Conservation (phyloP, 495 filamentous ascomycete species). For the Jackrogersella minutella region DNA sequence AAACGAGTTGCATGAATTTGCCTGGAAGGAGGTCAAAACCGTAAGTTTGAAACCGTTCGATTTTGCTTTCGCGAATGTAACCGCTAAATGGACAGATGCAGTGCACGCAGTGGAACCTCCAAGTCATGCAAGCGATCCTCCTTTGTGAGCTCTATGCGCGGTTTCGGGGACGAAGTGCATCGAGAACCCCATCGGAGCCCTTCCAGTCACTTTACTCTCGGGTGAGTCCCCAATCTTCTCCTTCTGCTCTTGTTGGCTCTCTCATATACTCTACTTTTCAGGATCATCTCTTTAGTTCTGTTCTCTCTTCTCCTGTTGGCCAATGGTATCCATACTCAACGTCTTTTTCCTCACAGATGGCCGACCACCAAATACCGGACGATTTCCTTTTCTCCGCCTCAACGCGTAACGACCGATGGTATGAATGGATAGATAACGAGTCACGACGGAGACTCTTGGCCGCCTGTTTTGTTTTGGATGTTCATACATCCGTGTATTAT, state of each 20-base stretch:
- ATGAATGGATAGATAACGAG: conserved; percentile 57
- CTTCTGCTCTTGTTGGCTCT: conserved; percentile 50
- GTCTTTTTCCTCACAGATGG: conserved; percentile 53
- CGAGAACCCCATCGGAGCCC: conserved; percentile 52
- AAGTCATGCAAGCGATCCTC: conserved; percentile 63
- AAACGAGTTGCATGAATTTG: conserved; percentile 55
- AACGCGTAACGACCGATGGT: conserved; percentile 51
- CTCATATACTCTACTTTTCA: conserved; percentile 46
- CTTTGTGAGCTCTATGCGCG: conserved; percentile 63
- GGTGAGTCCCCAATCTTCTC: conserved; percentile 55
- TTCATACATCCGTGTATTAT: conserved; percentile 59
- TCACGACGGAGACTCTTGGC: conserved; percentile 58
- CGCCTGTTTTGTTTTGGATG: conserved; percentile 60
- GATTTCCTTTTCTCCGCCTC: conserved; percentile 35
- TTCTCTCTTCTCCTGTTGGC: conserved; percentile 47
- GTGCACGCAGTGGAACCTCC: conserved; percentile 55
- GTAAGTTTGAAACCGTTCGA: conserved; percentile 27
- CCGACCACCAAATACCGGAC: conserved; percentile 44
- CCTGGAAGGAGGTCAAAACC: conserved; percentile 51
- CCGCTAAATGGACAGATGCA: conserved; percentile 38
- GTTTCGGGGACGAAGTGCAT: conserved; percentile 59
- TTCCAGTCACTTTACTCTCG: conserved; percentile 61
- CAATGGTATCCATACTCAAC: conserved; percentile 56
- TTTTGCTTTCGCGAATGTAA: background rate
- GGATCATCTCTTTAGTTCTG: conserved; percentile 47